Evolutionary conservation across 2,329 filamentous ascomycete genomes (phyloP), one percentile per base, ranked within the genome.

Genomic region (Scedosporium boydii): DNA sequence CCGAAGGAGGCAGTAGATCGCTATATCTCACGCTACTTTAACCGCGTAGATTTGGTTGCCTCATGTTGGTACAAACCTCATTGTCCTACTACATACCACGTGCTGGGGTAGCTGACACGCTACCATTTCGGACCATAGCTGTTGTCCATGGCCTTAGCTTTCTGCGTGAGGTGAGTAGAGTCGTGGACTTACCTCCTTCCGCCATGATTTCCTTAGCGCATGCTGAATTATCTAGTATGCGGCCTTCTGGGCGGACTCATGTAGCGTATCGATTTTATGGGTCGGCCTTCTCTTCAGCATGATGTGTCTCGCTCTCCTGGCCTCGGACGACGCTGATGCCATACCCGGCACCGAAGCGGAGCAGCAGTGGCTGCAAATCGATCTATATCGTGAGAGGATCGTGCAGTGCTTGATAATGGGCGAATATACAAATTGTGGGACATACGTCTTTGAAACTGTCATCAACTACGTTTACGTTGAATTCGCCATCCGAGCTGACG

Each of bases 221-320:
- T n/a, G 29, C 56, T 38, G 34, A 58, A 26, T 23, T 2, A 3
- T 14, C 3, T 21, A 78, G 74, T 82, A 82, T 61, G 71, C 76
- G 3, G 67, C 67, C 0, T 81, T 80, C 62, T 82, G 79, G 78
- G 63, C 70, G 6, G 65, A 75, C 10, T 76, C 76, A 3, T 62
- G 67, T 2, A 66, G 65, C 0, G 72, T 70, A 1, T 72, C 78
- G 0, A 68, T 75, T 3, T 74, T 76, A 63, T 82, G 79, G 79
- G 60, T 82, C 10, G 79, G 76, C 1, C 70, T 81, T 1, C 65
- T 82, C 0, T 82, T 77, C 66, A 73, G 71, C 5, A 79, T 82
- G 3, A 68, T 82, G 55, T 75, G 75, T 59, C 69, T 80, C 6
- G 72, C 78, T 1, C 65, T 68, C 5, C 67, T 68, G 34, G 65